Evolutionary conservation across 2,329 filamentous ascomycete genomes (phyloP).

Genomic region (Elsinoe fawcettii): DNA sequence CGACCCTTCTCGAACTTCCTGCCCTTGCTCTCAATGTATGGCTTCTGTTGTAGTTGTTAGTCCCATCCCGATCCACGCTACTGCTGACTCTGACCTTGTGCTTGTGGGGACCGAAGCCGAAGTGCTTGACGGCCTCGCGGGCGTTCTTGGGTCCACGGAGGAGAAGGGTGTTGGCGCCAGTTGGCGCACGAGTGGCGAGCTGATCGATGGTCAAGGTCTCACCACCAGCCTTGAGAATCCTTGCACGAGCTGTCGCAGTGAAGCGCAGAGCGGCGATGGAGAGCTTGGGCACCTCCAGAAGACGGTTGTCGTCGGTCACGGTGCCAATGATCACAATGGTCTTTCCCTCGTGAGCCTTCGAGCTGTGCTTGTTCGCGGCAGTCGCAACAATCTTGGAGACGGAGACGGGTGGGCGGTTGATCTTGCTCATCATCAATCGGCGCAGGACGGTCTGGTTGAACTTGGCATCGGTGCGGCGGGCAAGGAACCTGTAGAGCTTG

Average conservation of each 20-base stretch:
- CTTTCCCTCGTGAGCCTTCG: constrained; percentile 59
- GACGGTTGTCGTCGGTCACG: constrained; percentile 95
- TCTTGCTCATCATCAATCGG: constrained; percentile 96
- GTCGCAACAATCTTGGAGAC: constrained; percentile 75
- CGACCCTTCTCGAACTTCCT: constrained; percentile 99
- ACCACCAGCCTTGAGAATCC: constrained; percentile 88
- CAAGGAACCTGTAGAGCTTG: constrained; percentile 49
- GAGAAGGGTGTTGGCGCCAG: constrained; percentile 92
- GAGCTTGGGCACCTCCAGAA: constrained; percentile 83
- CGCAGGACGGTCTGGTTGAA: constrained; percentile 99
- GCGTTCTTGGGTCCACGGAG: constrained; percentile 97
- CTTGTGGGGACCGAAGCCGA: constrained; percentile 95
- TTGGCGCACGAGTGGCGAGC: constrained; percentile 89
- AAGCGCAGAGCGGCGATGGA: constrained; percentile 91
- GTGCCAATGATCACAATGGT: constrained; percentile 91
- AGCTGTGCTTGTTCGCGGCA: constrained; percentile 45
- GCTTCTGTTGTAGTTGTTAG: constrained; percentile 58
- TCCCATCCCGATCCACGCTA: background rate
- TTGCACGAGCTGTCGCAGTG: constrained; percentile 89
- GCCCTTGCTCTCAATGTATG: constrained; percentile 95
- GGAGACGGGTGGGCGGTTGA: constrained; percentile 86
- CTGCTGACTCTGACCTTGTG: constrained; percentile 63
- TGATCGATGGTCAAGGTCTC: constrained; percentile 95
- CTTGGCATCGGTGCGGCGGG: constrained; percentile 75
- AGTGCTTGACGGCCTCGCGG: constrained; percentile 98